Evolutionary conservation across 73 alveolate species (phyloP).

Genomic region (Symbiodinium pilosum): DNA sequence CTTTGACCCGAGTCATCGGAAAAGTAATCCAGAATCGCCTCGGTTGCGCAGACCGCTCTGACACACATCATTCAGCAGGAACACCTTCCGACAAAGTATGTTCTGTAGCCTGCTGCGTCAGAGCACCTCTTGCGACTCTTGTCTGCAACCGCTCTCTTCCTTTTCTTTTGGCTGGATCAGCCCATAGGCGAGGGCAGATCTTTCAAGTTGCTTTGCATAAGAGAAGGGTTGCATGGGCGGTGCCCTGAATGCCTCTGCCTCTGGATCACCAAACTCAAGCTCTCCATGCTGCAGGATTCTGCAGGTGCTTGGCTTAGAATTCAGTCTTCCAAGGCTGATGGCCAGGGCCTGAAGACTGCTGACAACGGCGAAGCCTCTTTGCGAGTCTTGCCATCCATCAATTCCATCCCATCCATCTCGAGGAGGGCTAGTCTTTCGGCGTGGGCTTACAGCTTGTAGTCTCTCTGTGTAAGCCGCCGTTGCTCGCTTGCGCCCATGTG

Average conservation of each 20-base stretch:
- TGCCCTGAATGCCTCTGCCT: not conserved
- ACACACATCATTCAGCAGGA: not conserved
- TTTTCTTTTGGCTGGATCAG: not conserved
- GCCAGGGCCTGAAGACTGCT: not conserved
- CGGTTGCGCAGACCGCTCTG: not conserved
- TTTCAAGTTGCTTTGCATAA: not conserved
- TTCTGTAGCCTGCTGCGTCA: not conserved
- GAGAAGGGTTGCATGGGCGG: not conserved
- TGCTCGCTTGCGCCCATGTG: not conserved
- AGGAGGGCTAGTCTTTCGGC: not conserved
- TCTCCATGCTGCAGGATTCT: not conserved
- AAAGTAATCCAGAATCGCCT: not conserved
- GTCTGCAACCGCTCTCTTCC: not conserved
- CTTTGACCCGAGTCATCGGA: not conserved
- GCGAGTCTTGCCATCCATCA: constrained; percentile 3
- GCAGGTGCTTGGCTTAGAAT: not conserved
- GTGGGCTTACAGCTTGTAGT: not conserved
- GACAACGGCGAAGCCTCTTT: not conserved
- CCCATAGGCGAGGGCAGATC: constrained; percentile 4
- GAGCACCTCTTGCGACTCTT: not conserved
- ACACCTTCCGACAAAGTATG: no score
- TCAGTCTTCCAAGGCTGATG: not conserved
- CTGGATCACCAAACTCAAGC: not conserved
- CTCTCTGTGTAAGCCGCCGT: not conserved
- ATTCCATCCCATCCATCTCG: no score